A percentile compares a stretch with the other conserved stretches of the same genome.
These are phyloP conservation scores for Dioszegia aurantiaca DNA, from an alignment of 768 basidiomycete species.

Conservation along the genomic window DNA sequence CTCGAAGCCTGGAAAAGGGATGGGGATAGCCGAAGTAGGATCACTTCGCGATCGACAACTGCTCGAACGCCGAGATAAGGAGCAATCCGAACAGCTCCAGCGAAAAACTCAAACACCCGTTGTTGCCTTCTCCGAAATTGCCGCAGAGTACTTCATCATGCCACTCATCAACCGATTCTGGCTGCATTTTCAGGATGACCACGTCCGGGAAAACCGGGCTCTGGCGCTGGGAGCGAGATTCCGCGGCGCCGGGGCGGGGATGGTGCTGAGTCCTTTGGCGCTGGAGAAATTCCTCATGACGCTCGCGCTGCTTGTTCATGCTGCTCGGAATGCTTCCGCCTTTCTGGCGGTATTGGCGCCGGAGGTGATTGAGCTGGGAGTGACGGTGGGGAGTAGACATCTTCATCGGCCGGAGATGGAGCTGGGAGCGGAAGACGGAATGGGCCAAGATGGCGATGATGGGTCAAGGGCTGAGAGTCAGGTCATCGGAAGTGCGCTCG, in stretches of 20 bases:
- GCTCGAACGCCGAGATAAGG: neutral
- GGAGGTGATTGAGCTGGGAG: conserved; percentile 74
- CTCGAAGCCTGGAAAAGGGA: neutral
- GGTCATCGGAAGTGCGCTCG: conserved; percentile 70
- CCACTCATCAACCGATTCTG: conserved; percentile 94
- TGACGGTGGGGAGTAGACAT: conserved; percentile 67
- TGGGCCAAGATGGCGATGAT: conserved; percentile 16
- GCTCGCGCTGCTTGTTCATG: conserved; percentile 74
- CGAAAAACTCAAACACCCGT: conserved; percentile 24
- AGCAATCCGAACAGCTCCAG: neutral
- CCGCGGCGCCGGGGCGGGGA: conserved; percentile 71
- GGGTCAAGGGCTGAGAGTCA: conserved; percentile 61
- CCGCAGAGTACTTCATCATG: conserved; percentile 81
- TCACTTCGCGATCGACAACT: conserved; percentile 25
- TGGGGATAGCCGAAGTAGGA: conserved; percentile 34
- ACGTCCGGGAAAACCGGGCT: conserved; percentile 65
- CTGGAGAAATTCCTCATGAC: conserved; percentile 74
- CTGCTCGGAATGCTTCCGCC: conserved; percentile 71
- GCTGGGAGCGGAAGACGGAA: conserved; percentile 37
- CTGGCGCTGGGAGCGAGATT: conserved; percentile 56
- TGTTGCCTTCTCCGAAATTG: conserved; percentile 59
- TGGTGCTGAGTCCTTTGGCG: conserved; percentile 74
- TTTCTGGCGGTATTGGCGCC: conserved; percentile 81
- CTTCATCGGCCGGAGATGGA: conserved; percentile 39
- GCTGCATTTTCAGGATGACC: conserved; percentile 83